Evolutionary conservation across 495 filamentous ascomycete species (phyloP), one percentile per base, ranked within the genome.

Genomic region (Apodospora peruviana): DNA sequence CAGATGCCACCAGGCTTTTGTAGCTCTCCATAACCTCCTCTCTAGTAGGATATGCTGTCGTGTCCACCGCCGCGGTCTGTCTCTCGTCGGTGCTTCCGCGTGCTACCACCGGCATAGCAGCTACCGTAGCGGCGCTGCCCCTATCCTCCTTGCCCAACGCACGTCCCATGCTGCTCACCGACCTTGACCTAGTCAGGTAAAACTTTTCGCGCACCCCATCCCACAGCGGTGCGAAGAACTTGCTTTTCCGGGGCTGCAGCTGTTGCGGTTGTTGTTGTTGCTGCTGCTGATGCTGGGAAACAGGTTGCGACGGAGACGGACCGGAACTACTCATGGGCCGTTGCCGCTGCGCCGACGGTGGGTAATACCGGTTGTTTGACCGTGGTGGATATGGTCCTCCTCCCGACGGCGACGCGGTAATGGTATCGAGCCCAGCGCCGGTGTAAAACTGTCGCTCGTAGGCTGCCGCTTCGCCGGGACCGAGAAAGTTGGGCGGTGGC

Each of bases 401-500:
- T 5, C 10, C 16, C 16, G 10, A n/a, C 5, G 5, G 10, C 2
- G n/a, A 17, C 18, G 14, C 21, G n/a, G 20, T 10, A 38, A 5
- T 17, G 9, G 9, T 38, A 12, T 32, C 27, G 27, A 12, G 5
- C 7, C 40, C 14, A 25, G 20, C 1, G 19, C 2, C 7, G 23
- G 52, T 21, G 19, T 61, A 55, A 12, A 71, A 71, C 37, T 65
- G 66, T 32, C 47, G 57, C 58, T 74, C 69, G 52, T 58, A 71
- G 2, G 58, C 50, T 14, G 29, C 57, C 3, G 62, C 42, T 41
- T 75, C 68, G 9, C 72, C 71, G 7, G 78, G 73, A 7, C 71
- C 78, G 25, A 83, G 62, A 57, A 81, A 88, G 36, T 79, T 73
- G 24, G 70, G 65, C 8, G 86, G 86, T 32, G 86, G 86, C 54